Evolutionary conservation across 768 basidiomycete species (phyloP).

Genomic region (Naematelia encephala): DNA sequence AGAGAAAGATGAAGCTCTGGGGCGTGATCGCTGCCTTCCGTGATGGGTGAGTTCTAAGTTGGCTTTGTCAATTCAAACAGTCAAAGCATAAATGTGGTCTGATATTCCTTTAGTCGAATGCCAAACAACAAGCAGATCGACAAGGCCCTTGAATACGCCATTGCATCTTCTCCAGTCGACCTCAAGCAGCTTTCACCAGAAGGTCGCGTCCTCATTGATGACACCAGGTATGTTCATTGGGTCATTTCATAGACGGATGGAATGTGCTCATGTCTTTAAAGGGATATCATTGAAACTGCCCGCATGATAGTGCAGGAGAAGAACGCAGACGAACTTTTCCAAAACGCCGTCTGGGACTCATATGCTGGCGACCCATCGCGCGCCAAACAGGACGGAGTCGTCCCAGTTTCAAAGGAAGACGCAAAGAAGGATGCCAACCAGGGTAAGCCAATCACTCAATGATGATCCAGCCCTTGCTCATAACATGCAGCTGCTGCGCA

Average conservation of each 20-base stretch:
- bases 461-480: background rate
- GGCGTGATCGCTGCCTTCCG: slow-evolving; percentile 78
- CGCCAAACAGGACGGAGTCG: slow-evolving; percentile 52
- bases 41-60: slow-evolving; percentile 57
- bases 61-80: too few species aligned
- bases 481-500: slow-evolving; percentile 68
- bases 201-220: slow-evolving; percentile 70
- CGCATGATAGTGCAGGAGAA: slow-evolving; percentile 72
- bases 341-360: slow-evolving; percentile 74
- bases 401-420: slow-evolving; percentile 60
- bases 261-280: slow-evolving; percentile 9
- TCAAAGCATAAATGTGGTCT: too few species aligned
- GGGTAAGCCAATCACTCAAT: slow-evolving; percentile 54
- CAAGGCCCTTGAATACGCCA: slow-evolving; percentile 64
- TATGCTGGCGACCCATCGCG: slow-evolving; percentile 52
- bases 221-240: slow-evolving; percentile 53
- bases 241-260: background rate
- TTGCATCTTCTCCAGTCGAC: slow-evolving; percentile 62
- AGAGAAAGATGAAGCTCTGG: slow-evolving; percentile 79
- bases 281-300: slow-evolving; percentile 72
- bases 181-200: slow-evolving; percentile 67
- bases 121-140: slow-evolving; percentile 80
- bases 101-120: slow-evolving; percentile 64
- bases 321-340: slow-evolving; percentile 85
- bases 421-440: slow-evolving; percentile 61